A percentile compares a stretch with the other conserved stretches of the same genome.
These are phyloP conservation scores for Arxiozyma heterogenica DNA, from an alignment of 1,139 yeast species.

Conservation along the genomic window DNA sequence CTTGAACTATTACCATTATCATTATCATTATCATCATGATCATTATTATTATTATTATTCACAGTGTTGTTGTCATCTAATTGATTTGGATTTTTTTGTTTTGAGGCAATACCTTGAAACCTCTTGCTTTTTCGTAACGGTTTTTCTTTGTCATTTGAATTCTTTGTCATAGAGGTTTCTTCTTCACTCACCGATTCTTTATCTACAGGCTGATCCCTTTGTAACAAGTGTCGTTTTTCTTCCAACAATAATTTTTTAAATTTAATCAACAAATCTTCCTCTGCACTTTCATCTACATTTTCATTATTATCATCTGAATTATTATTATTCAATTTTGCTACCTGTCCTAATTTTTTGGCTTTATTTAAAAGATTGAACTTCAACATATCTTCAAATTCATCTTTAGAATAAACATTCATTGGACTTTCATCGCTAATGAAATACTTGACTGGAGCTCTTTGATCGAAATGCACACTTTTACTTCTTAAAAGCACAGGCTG, in stretches of 20 bases:
- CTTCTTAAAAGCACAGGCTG: slow-evolving; percentile 15
- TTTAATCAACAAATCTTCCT: not conserved
- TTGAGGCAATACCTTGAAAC: slow-evolving; percentile 8
- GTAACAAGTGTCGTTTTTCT: not conserved
- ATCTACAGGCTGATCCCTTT: not conserved
- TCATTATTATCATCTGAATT: not conserved
- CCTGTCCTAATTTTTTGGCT: not conserved
- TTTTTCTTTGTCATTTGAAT: not conserved
- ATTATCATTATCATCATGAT: not conserved
- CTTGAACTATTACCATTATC: not conserved
- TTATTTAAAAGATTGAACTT: slow-evolving; percentile 8
- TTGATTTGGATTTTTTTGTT: not conserved
- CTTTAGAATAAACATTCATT: slow-evolving; percentile 19
- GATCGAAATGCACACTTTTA: slow-evolving; percentile 30
- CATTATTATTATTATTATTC: not conserved
- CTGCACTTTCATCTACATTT: not conserved
- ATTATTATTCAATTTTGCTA: not conserved
- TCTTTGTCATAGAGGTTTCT: not conserved
- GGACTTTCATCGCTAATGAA: slow-evolving; percentile 28
- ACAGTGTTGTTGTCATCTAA: not conserved
- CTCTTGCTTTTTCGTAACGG: slow-evolving; percentile 15
- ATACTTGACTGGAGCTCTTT: slow-evolving; percentile 25
- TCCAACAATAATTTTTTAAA: not conserved
- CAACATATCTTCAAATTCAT: slow-evolving; percentile 14
- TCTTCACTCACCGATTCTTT: not conserved